phyloP scores from a whole-genome alignment of 2,329 filamentous ascomycete genomes.

The Xylariaceae sp. region DNA sequence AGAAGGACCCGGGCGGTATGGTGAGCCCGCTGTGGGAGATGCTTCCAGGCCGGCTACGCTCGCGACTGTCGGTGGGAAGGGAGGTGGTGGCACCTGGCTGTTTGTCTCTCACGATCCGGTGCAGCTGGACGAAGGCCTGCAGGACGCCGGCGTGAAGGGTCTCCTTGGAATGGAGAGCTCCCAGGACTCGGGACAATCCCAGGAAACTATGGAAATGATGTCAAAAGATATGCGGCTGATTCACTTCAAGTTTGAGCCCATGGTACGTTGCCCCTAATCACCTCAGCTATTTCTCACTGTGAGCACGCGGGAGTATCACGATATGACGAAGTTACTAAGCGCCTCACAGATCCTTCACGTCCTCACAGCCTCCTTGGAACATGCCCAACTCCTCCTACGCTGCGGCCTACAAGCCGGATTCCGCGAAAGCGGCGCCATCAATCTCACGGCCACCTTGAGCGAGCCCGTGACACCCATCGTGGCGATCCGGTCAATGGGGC shows the following conservation, averaged over 20 bases:
- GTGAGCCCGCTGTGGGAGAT: constrained; percentile 21
- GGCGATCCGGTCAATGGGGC: constrained; percentile 81
- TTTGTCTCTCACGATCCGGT: constrained; percentile 86
- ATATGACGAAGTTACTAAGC: not conserved
- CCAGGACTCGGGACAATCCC: constrained; percentile 35
- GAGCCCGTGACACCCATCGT: constrained; percentile 69
- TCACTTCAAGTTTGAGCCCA: constrained; percentile 92
- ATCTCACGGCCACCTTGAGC: constrained; percentile 52
- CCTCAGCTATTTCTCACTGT: not conserved
- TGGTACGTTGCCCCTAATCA: constrained; percentile 64
- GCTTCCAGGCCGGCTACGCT: constrained; percentile 40
- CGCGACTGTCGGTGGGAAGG: constrained; percentile 80
- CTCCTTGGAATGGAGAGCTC: constrained; percentile 43
- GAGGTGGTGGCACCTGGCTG: constrained; percentile 82
- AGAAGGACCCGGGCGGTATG: constrained; percentile 22
- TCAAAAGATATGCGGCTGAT: constrained; percentile 57
- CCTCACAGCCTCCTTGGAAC: constrained; percentile 73
- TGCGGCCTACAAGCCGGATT: constrained; percentile 84
- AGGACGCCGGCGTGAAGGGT: constrained; percentile 25
- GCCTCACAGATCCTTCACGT: constrained; percentile 80
- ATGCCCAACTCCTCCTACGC: constrained; percentile 77
- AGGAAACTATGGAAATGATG: constrained; percentile 25
- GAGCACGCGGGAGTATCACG: not conserved
- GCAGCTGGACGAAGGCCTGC: constrained; percentile 25
- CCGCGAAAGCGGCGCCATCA: constrained; percentile 85